These are phyloP conservation scores for Spathaspora sp. DNA, from an alignment of 1,139 yeast genomes.

Conservation along the genomic window DNA sequence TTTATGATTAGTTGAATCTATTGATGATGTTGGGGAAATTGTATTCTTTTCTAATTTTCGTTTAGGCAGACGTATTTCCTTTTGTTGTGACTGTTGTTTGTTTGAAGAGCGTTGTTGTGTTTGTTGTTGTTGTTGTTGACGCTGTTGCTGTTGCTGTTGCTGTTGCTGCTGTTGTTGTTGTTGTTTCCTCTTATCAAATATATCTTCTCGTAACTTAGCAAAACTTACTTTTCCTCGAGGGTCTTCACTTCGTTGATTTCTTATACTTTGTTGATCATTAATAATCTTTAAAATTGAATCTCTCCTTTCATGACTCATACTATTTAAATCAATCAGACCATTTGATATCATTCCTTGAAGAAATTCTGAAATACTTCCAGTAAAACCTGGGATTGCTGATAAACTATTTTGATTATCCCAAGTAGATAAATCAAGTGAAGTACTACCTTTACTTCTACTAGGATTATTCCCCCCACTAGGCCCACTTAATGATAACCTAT, in stretches of 20 bases:
- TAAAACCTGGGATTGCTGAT: conserved; percentile 32
- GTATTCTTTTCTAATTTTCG: conserved; percentile 9
- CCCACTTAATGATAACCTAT: not conserved
- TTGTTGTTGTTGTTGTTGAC: conserved; percentile 8
- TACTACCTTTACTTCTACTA: conserved; percentile 22
- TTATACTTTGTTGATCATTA: conserved; percentile 28
- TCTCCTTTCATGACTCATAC: conserved; percentile 46
- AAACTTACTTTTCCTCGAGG: conserved; percentile 6
- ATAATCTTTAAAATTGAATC: conserved; percentile 42
- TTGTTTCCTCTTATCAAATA: conserved; percentile 29
- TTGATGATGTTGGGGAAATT: conserved; percentile 39
- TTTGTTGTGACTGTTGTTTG: conserved; percentile 3
- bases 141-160: conserved; percentile 6
- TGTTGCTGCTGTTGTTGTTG: conserved; percentile 10
- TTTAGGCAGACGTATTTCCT: not conserved
- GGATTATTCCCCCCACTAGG: conserved; percentile 4
- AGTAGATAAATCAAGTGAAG: conserved; percentile 28
- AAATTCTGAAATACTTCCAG: conserved; percentile 37
- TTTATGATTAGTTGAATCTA: conserved; percentile 32
- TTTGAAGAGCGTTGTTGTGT: conserved; percentile 4
- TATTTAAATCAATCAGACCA: conserved; percentile 41
- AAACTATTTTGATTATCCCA: conserved; percentile 14
- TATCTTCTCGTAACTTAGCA: conserved; percentile 40
- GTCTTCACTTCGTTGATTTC: conserved; percentile 17
- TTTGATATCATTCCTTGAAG: conserved; percentile 37